Evolutionary conservation across 371 early-diverging fungal genomes (phyloP).

Genomic region (Massospora cicadina): DNA sequence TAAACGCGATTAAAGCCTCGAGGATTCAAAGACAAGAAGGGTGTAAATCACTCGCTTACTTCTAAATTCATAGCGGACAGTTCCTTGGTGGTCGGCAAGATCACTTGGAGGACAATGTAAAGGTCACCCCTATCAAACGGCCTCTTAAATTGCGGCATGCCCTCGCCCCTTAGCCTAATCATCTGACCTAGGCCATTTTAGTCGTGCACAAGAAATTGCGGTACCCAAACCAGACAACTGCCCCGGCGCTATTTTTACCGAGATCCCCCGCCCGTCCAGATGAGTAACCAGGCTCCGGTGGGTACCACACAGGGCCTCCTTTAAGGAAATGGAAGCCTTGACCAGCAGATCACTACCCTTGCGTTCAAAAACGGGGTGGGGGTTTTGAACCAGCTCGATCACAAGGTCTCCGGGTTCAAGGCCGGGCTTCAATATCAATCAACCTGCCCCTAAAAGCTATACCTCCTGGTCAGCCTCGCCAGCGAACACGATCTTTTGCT

Average conservation of each 20-base stretch:
- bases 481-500: slow-evolving; percentile 51
- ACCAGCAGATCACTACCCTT: slow-evolving; percentile 38
- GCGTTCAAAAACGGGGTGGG: slow-evolving; percentile 46
- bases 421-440: slow-evolving; percentile 18
- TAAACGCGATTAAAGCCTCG: background rate
- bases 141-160: slow-evolving; percentile 55
- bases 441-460: slow-evolving; percentile 21
- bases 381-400: slow-evolving; percentile 52
- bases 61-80: background rate
- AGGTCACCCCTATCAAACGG: slow-evolving; percentile 56
- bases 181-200: slow-evolving; percentile 22
- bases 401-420: slow-evolving; percentile 43
- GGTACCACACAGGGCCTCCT: slow-evolving; percentile 42
- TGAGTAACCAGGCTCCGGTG: slow-evolving; percentile 19
- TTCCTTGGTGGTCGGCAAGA: slow-evolving; percentile 62
- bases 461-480: slow-evolving; percentile 57
- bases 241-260: slow-evolving; percentile 47
- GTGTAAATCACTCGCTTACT: background rate
- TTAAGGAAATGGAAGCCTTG: slow-evolving; percentile 36
- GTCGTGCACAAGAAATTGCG: background rate
- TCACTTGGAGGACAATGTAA: slow-evolving; percentile 73
- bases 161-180: slow-evolving; percentile 46
- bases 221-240: slow-evolving; percentile 37
- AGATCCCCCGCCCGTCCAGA: slow-evolving; percentile 47
- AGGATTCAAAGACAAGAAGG: no score